Conservation (phyloP, 2,329 filamentous ascomycete genomes). For the Niveomyces coronatus region DNA sequence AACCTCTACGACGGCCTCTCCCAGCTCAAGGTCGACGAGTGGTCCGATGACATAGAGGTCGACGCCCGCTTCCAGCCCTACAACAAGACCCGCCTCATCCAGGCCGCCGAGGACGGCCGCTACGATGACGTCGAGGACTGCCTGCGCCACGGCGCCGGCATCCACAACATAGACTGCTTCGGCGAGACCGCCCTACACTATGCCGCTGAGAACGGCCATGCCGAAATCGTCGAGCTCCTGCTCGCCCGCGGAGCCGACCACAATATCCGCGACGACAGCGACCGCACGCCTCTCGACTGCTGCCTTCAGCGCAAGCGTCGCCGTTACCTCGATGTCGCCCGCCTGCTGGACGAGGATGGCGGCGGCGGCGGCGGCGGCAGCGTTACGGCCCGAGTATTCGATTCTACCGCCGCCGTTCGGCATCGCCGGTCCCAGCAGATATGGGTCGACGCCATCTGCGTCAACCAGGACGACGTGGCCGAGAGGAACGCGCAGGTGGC, state of each 20-base stretch:
- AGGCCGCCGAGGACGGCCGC: conserved; percentile 8
- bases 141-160: conserved; percentile 9
- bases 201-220: conserved; percentile 6
- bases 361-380: too few relatives aligned
- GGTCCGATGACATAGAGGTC: conserved; percentile 2
- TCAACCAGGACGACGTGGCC: conserved; percentile 11
- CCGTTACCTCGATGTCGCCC: conserved; percentile 5
- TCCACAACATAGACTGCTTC: conserved; percentile 6
- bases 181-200: conserved; percentile 11
- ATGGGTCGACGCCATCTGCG: conserved; percentile 15
- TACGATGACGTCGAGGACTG: conserved; percentile 5
- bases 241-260: conserved; percentile 2
- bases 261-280: conserved; percentile 3
- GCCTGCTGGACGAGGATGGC: not conserved
- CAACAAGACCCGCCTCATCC: conserved; percentile 10
- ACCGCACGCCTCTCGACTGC: conserved; percentile 8
- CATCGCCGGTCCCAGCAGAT: conserved; percentile 5
- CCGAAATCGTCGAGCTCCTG: conserved; percentile 6
- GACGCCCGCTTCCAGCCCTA: conserved; percentile 6
- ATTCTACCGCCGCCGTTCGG: too few relatives aligned
- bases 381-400: too few relatives aligned
- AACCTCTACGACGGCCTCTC: conserved; percentile 7
- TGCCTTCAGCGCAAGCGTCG: conserved; percentile 8
- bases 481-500: conserved; percentile 12
- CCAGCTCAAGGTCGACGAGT: conserved; percentile 5